These are phyloP conservation scores for Neospora caninum DNA, from an alignment of 169 alveolate genomes.

Conservation along the genomic window DNA sequence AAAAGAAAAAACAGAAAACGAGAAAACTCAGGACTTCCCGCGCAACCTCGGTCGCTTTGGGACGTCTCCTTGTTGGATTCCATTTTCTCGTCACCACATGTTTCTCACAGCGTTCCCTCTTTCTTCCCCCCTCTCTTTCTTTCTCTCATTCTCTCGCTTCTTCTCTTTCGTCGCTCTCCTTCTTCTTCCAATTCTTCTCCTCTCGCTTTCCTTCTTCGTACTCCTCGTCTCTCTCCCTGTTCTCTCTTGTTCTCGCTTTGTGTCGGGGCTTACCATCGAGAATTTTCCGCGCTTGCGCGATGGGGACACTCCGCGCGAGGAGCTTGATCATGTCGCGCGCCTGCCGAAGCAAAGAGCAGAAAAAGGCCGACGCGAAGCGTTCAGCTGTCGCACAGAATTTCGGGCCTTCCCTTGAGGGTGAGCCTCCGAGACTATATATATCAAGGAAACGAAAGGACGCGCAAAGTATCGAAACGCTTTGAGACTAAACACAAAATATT, in stretches of 20 bases:
- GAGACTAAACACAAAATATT: too few species aligned
- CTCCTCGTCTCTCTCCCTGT: background rate
- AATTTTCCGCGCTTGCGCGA: slow-evolving; percentile 96
- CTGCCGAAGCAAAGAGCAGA: slow-evolving; percentile 49
- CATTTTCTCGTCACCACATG: background rate
- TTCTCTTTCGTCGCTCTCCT: background rate
- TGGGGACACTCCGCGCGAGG: slow-evolving; percentile 98
- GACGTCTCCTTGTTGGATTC: background rate
- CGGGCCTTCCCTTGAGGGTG: too few species aligned
- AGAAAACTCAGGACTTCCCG: background rate
- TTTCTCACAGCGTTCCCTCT: background rate
- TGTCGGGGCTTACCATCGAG: slow-evolving; percentile 84
- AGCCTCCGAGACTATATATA: too few species aligned
- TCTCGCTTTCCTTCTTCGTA: background rate
- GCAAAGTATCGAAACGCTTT: too few species aligned
- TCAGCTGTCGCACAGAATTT: too few species aligned
- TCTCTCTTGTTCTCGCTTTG: background rate
- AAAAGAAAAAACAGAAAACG: background rate
- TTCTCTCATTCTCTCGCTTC: background rate
- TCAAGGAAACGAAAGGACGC: too few species aligned
- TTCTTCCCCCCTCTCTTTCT: background rate
- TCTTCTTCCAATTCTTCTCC: background rate
- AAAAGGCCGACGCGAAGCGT: background rate
- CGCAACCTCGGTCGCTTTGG: background rate
- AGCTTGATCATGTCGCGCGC: slow-evolving; percentile 98